Evolutionary conservation across 2,329 filamentous ascomycete genomes (phyloP), one percentile per base, ranked within the genome.

Genomic region (Colletotrichum sojae): DNA sequence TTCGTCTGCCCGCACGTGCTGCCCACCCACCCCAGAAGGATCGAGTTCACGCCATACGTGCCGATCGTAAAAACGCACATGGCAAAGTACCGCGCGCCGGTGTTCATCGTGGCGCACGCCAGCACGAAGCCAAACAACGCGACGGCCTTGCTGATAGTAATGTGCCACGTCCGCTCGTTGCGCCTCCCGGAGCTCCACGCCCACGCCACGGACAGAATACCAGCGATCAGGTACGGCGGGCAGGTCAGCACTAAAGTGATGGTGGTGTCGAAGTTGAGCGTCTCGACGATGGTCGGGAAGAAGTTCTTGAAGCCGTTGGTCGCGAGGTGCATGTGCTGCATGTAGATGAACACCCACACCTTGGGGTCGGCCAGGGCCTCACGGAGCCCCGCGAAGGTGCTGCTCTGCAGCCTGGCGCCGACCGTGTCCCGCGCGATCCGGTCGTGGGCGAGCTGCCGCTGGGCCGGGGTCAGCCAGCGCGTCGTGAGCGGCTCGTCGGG

Each of bases 101-200:
- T 69, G 53, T 74, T 74, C 62, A 74, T 80, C 78, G 63, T 84
- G 80, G 36, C 67, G 39, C 71, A 72, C 2, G 72, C 71, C 31
- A 73, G 31, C 12, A 67, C 62, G 18, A 73, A 74, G 0, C 62
- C 20, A 75, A 72, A 65, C 0, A 83, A 76, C 0, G 83, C 83
- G 18, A 82, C 69, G 2, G 75, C 54, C 59, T 84, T 84, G 4
- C 80, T 79, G 8, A 78, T 70, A 0, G 82, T 84, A 16, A 83
- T 81, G 58, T 86, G 84, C 82, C 82, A 85, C 0, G 82, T 85
- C 36, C 83, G 77, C 69, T 86, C 84, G 63, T 85, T 83, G 73
- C 81, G 79, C 5, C 77, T 78, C 0, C 84, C 86, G 0, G 69
- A 71, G 8, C 43, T 53, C 66, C 69, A 71, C n/a, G 66, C 69